Evolutionary conservation across 768 basidiomycete genomes (phyloP).

Genomic region (Pilatotrama ljubarskyi): DNA sequence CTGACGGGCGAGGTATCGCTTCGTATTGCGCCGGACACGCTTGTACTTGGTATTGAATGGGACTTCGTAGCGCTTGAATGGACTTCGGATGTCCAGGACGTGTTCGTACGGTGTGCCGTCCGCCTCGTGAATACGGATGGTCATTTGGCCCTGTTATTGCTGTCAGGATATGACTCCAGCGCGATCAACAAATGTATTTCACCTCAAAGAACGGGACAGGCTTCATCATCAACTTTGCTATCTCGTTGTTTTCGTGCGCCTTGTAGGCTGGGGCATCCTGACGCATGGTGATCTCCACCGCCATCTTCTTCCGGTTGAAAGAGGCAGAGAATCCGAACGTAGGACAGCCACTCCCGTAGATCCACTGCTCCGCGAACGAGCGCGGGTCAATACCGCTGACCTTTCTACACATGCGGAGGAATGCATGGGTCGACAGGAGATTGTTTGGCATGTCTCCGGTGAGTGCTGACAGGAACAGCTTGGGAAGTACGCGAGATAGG

Average conservation of each 20-base stretch:
- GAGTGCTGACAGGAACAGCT: conserved; percentile 91
- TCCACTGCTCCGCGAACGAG: conserved; percentile 98
- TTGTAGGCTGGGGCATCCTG: conserved; percentile 83
- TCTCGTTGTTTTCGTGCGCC: conserved; percentile 63
- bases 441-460: conserved; percentile 88
- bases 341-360: conserved; percentile 96
- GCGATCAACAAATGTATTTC: not conserved
- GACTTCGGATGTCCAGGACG: conserved; percentile 84
- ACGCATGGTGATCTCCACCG: conserved; percentile 92
- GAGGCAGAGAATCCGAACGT: conserved; percentile 85
- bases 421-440: conserved; percentile 83
- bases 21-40: conserved; percentile 92
- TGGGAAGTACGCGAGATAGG: conserved; percentile 91
- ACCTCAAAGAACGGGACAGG: conserved; percentile 92
- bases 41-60: conserved; percentile 99
- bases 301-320: conserved; percentile 98
- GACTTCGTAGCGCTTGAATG: conserved; percentile 94
- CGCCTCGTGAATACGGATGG: conserved; percentile 97
- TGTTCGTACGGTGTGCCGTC: conserved; percentile 99
- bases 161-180: not conserved
- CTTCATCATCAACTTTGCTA: conserved; percentile 64
- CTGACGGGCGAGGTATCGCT: conserved; percentile 92
- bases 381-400: conserved; percentile 89
- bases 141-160: conserved; percentile 82
- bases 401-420: conserved; percentile 90